Evolutionary conservation across 2,329 filamentous ascomycete species (phyloP).

Genomic region (Periconia sp.): DNA sequence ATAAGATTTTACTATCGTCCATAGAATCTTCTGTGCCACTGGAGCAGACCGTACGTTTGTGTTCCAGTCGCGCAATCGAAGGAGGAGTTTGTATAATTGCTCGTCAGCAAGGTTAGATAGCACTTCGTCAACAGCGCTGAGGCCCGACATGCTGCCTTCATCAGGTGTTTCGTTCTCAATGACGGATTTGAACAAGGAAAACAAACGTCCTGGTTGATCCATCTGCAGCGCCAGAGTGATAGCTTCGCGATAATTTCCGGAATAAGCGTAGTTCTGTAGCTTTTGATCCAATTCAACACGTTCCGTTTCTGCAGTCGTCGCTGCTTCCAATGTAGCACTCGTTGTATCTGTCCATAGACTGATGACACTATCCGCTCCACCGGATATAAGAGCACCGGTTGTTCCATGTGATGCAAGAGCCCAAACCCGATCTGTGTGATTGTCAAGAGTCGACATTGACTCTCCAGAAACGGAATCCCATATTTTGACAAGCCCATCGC

Average conservation of each 20-base stretch:
- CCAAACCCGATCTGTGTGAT: constrained; percentile 96
- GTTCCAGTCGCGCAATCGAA: constrained; percentile 92
- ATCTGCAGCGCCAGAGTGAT: constrained; percentile 90
- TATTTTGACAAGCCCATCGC: constrained; percentile 93
- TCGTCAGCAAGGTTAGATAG: constrained; percentile 77
- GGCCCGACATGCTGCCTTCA: constrained; percentile 63
- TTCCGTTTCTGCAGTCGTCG: constrained; percentile 72
- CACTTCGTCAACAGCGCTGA: constrained; percentile 76
- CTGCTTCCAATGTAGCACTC: constrained; percentile 72
- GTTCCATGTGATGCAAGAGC: constrained; percentile 69
- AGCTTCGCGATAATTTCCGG: constrained; percentile 86
- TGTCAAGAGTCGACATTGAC: constrained; percentile 85
- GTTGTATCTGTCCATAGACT: constrained; percentile 97
- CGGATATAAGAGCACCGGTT: constrained; percentile 78
- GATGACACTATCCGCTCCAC: constrained; percentile 87
- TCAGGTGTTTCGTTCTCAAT: constrained; percentile 65
- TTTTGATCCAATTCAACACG: constrained; percentile 93
- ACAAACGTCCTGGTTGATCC: constrained; percentile 86
- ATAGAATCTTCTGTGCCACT: constrained; percentile 83
- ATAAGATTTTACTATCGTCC: constrained; percentile 77
- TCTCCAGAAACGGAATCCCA: constrained; percentile 91
- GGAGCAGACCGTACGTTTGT: constrained; percentile 86
- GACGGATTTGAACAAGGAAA: constrained; percentile 81
- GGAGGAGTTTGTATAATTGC: constrained; percentile 80
- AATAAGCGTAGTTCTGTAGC: constrained; percentile 87